Evolutionary conservation across 768 basidiomycete genomes (phyloP), one percentile per base, ranked within the genome.

Genomic region (Russula compacta): DNA sequence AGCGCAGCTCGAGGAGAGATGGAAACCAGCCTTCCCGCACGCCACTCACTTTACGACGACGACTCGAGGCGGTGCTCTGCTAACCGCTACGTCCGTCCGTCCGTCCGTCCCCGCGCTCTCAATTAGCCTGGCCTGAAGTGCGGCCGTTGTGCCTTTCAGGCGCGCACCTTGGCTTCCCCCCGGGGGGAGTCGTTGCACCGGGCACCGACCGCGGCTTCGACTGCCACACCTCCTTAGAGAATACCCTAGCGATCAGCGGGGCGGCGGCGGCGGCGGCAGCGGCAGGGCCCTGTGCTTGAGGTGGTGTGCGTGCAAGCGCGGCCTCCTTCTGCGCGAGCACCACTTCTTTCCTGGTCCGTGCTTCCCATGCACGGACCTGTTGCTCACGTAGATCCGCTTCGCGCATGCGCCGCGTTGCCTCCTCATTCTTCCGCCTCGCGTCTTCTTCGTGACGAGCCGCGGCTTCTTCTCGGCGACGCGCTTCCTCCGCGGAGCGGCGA

Each of bases 351-450:
- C 39, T 44, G 17, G 56, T 14, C 6, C 56, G 56, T 4, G 61
- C 46, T 12, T 62, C 61, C 46, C 29, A 36, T 0, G 46, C 52
- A 19, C 44, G 56, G 33, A 53, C 33, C 3, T 58, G 56, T 44
- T 58, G 61, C 52, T 62, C 61, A n/a, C 52, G 57, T 3, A 29
- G 52, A 46, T 53, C 46, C 0, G 56, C 61, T 11, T 58, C 56
- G 35, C 56, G 61, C 6, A 62, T 53, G 17, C 61, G 61, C 46
- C 61, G 61, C 33, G 61, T 48, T 15, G 61, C 61, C 46, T 53
- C 56, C 51, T 58, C 56, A 19, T 58, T 53, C 33, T 62, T 62
- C 38, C 56, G 61, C 21, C 52, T 57, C 3, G 61, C 61, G 9
- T 62, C n/a, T 35, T 53, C 51, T 33, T 62, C 61, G 44, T 58